phyloP scores from a whole-genome alignment of 495 filamentous ascomycete genomes.

The Cenococcum geophilum region DNA sequence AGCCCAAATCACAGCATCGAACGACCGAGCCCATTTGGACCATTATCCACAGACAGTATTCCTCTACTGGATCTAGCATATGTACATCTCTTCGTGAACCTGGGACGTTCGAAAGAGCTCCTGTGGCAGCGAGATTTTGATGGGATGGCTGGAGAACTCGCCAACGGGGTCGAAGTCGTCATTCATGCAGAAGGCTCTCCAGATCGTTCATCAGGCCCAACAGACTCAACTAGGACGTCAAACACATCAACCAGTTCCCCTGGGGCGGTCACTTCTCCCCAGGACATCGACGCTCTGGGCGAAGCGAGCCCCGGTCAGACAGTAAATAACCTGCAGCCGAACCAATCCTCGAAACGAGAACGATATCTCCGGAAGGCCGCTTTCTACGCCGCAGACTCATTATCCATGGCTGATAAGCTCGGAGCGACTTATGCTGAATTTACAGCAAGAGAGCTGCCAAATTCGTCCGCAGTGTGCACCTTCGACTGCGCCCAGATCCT shows the following conservation, averaged over 20 bases:
- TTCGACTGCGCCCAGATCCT: conserved; percentile 97
- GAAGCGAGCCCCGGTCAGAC: conserved; percentile 45
- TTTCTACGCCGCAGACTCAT: conserved; percentile 88
- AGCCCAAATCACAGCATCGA: conserved; percentile 83
- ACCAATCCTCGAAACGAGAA: conserved; percentile 61
- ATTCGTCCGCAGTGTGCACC: conserved; percentile 87
- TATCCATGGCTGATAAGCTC: conserved; percentile 81
- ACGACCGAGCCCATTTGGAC: conserved; percentile 82
- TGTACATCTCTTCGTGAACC: conserved; percentile 86
- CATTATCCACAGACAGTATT: conserved; percentile 88
- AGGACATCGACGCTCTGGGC: conserved; percentile 37
- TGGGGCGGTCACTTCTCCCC: conserved; percentile 16
- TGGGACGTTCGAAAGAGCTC: conserved; percentile 83
- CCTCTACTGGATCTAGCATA: conserved; percentile 93
- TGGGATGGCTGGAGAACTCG: conserved; percentile 84
- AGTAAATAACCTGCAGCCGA: conserved; percentile 41
- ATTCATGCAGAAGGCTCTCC: conserved; percentile 67
- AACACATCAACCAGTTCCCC: conserved; percentile 42
- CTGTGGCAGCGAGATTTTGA: conserved; percentile 96
- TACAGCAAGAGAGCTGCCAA: conserved; percentile 79
- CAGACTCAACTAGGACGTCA: conserved; percentile 45
- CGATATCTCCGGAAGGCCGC: conserved; percentile 88
- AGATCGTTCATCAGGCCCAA: conserved; percentile 45
- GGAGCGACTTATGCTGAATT: conserved; percentile 83
- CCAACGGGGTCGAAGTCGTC: conserved; percentile 67